A percentile compares a stretch with the other conserved stretches of the same genome.
These are phyloP conservation scores for Populus hybrid DNA, from an alignment of 441 rosid species.

Conservation along the genomic window DNA sequence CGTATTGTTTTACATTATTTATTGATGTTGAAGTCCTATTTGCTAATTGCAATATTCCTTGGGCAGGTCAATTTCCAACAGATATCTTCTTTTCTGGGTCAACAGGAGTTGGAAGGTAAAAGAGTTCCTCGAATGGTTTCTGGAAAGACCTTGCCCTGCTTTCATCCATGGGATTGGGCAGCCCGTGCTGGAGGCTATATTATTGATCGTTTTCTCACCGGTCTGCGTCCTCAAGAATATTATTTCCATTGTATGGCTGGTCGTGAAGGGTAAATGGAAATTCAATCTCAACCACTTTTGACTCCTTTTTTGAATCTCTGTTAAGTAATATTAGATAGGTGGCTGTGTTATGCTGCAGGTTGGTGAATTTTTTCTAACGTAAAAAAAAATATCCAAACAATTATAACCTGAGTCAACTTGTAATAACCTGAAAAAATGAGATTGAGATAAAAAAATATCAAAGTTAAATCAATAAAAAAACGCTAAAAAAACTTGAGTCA, in stretches of 20 bases:
- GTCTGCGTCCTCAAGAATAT: conserved; percentile 99
- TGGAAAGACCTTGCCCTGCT: conserved; percentile 97
- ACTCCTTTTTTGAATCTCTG: neutral
- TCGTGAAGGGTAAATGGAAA: conserved; percentile 83
- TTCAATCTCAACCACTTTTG: conserved; percentile 7
- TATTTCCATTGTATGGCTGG: conserved; percentile 99
- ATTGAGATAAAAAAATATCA: too few relatives aligned
- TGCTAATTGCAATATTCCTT: conserved; percentile 21
- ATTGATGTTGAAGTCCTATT: neutral
- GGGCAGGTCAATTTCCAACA: conserved; percentile 97
- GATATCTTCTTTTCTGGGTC: conserved; percentile 95
- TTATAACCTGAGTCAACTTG: too few relatives aligned
- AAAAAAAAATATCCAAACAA: too few relatives aligned
- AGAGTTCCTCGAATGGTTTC: conserved; percentile 99
- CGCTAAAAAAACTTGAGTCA: too few relatives aligned
- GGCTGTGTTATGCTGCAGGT: too few relatives aligned
- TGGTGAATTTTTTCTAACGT: too few relatives aligned
- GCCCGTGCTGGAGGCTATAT: conserved; percentile 98
- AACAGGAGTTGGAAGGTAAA: conserved; percentile 99
- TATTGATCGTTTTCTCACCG: conserved; percentile 93
- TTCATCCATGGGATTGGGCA: conserved; percentile 98
- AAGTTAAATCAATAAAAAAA: too few relatives aligned
- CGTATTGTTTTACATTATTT: neutral
- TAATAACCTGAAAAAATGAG: too few relatives aligned
- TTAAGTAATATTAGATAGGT: neutral